Evolutionary conservation across 805 yeast genomes (phyloP).

Genomic region (Scheffersomyces lignosus): DNA sequence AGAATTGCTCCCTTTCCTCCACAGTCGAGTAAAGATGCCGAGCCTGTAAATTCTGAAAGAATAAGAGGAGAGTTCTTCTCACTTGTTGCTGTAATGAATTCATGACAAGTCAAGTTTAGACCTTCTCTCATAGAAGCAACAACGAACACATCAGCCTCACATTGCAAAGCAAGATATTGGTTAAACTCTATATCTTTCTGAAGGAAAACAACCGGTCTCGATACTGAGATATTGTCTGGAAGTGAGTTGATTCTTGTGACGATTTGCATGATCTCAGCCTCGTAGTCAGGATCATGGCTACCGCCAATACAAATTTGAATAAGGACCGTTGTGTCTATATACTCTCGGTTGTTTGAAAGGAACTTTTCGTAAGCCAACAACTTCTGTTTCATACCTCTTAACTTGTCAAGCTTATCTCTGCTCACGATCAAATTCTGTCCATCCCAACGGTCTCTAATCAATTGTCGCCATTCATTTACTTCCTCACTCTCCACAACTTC

Average conservation of each 20-base stretch:
- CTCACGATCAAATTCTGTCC: conserved; percentile 71
- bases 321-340: conserved; percentile 66
- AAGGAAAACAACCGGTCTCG: conserved; percentile 82
- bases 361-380: conserved; percentile 83
- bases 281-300: conserved; percentile 59
- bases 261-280: conserved; percentile 69
- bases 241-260: conserved; percentile 84
- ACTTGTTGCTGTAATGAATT: conserved; percentile 74
- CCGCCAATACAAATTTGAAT: conserved; percentile 78
- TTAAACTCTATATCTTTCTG: conserved; percentile 87
- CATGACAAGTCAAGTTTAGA: conserved; percentile 95
- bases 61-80: conserved; percentile 78
- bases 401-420: conserved; percentile 83
- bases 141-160: conserved; percentile 84
- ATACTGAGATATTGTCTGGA: conserved; percentile 66
- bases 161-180: conserved; percentile 82
- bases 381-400: conserved; percentile 88
- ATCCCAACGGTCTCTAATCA: conserved; percentile 80
- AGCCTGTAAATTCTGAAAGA: conserved; percentile 91
- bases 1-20: conserved; percentile 62
- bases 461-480: conserved; percentile 63
- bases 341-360: conserved; percentile 68
- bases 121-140: conserved; percentile 96
- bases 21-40: conserved; percentile 69
- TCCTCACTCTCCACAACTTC: conserved; percentile 45